Evolutionary conservation across 75 land plant genomes (phyloP), one percentile per base, ranked within the genome.

Genomic region (Larix kaempferi): DNA sequence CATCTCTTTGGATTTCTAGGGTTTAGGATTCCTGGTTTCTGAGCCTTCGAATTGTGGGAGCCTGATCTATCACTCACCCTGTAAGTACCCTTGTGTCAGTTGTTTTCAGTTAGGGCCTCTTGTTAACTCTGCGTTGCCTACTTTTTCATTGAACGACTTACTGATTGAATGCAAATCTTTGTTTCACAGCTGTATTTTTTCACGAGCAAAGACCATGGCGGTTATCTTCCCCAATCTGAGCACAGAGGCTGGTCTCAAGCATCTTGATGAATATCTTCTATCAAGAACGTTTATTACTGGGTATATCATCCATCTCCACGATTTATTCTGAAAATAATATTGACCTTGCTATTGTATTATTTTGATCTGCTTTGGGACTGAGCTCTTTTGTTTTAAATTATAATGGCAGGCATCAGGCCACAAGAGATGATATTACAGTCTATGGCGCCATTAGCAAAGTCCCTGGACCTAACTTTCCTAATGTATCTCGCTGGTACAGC

Each of bases 351-450:
- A 16, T 33, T 15, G 72, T 5, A 69, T 69, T 15, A 19, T 33
- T 15, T 41, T 17, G 16, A 15, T 74, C 21, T 74, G 33, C 74
- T 73, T 71, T 22, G 2, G 25, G 1, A 19, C 52, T 19, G 16
- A 59, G 61, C n/a, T 19, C 61, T 19, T 59, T 59, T 19, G 21
- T 17, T 59, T 59, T 59, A 4, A 59, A 19, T 59, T 19, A 19
- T 19, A 11, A 35, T 57, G 41, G 27, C 78, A 94, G 98, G 35
- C 89, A 87, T 74, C 95, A 93, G 80, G 93, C 98, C 58, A 93
- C 98, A 27, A 87, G 86, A 83, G 95, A 94, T 83, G 98, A 94
- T 73, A 73, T 94, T n/a, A 65, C 83, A 33, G 93, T 94, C 39
- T 80, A 77, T 73, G 73, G 82, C 5, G 91, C 98, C 59, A 77